Conservation (phyloP, 2,329 filamentous ascomycete genomes). For the Cytospora piceae region DNA sequence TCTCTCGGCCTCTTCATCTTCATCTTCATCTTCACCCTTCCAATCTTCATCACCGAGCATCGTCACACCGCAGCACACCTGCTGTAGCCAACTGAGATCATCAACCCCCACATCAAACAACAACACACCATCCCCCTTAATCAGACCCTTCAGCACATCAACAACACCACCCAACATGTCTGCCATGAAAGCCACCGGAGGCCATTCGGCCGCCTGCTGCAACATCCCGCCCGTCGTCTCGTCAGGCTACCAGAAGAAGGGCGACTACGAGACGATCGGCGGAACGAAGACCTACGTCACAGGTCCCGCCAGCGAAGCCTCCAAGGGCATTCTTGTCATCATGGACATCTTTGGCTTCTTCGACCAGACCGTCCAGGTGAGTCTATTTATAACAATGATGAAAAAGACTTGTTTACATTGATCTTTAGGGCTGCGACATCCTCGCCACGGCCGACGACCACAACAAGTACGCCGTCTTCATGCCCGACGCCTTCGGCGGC, state of each 20-base stretch:
- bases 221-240: conserved; percentile 52
- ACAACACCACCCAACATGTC: conserved; percentile 38
- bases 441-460: conserved; percentile 58
- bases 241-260: conserved; percentile 49
- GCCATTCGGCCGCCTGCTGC: conserved; percentile 48
- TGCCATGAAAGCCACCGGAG: conserved; percentile 41
- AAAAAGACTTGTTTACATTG: too few relatives aligned
- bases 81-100: conserved; percentile 10
- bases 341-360: conserved; percentile 74
- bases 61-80: conserved; percentile 5
- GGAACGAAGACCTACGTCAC: conserved; percentile 55
- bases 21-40: too few relatives aligned
- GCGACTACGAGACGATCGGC: conserved; percentile 49
- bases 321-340: conserved; percentile 64
- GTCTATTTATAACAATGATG: too few relatives aligned
- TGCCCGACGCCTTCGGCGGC: conserved; percentile 90
- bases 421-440: conserved; percentile 72
- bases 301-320: conserved; percentile 47
- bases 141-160: conserved; percentile 22
- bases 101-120: not conserved
- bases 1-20: not conserved
- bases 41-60: not conserved
- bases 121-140: not conserved
- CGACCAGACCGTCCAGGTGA: conserved; percentile 70
- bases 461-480: conserved; percentile 81